phyloP scores from a whole-genome alignment of 139 green algal species.

The Chloropicon primus region DNA sequence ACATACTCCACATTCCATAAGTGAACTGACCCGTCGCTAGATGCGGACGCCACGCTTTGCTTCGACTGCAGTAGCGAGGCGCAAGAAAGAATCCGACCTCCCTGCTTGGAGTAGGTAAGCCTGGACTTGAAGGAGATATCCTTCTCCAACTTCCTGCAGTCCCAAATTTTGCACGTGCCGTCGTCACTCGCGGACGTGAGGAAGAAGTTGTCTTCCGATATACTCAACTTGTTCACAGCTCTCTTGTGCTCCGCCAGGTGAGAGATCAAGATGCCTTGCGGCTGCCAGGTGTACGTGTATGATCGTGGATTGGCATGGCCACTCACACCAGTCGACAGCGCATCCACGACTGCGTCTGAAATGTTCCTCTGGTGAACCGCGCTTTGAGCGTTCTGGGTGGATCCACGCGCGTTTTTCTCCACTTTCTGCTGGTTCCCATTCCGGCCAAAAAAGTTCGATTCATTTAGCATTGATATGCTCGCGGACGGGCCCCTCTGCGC shows the following conservation, averaged over 20 bases:
- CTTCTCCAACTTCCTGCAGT: conserved; percentile 64
- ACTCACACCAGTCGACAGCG: conserved; percentile 8
- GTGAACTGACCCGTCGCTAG: conserved; percentile 52
- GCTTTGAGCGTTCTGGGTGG: neutral
- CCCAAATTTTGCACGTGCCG: conserved; percentile 79
- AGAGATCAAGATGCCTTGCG: conserved; percentile 69
- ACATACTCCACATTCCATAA: conserved; percentile 71
- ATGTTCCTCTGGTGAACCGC: neutral
- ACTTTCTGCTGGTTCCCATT: no score
- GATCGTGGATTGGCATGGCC: neutral
- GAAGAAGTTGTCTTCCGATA: conserved; percentile 42
- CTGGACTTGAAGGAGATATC: conserved; percentile 72
- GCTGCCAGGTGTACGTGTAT: conserved; percentile 44
- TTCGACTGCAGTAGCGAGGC: neutral
- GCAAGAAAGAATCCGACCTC: conserved; percentile 3
- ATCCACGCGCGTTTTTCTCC: no score
- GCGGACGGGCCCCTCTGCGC: neutral
- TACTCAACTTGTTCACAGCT: conserved; percentile 56
- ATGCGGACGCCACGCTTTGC: conserved; percentile 43
- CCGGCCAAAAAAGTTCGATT: neutral
- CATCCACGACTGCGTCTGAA: neutral
- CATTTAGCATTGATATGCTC: neutral
- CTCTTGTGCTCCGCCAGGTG: conserved; percentile 77
- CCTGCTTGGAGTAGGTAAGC: conserved; percentile 64
- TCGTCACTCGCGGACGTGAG: conserved; percentile 70